A percentile compares a stretch with the other conserved stretches of the same genome.
phyloP scores from a whole-genome alignment of 768 basidiomycete genomes.

The Leccinum subtestaceum region DNA sequence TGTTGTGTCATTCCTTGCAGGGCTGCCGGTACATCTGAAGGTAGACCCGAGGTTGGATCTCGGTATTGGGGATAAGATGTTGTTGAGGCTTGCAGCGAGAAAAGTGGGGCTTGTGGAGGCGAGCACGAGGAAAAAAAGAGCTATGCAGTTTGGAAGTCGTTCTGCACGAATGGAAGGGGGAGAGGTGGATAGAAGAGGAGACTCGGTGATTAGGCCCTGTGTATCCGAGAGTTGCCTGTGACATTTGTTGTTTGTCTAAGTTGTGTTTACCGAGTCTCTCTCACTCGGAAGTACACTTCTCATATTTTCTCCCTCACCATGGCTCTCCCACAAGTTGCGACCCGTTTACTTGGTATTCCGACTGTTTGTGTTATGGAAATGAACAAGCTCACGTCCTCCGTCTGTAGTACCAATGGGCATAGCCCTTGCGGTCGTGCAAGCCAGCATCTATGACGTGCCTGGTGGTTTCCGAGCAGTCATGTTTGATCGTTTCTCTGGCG shows the following conservation, averaged over 20 bases:
- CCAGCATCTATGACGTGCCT: conserved; percentile 73
- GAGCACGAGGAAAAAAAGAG: conserved; percentile 78
- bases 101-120: conserved; percentile 77
- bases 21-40: conserved; percentile 78
- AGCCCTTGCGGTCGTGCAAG: conserved; percentile 42
- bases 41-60: conserved; percentile 68
- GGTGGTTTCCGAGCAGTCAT: conserved; percentile 94
- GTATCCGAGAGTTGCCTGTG: background rate
- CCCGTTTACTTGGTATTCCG: conserved; percentile 47
- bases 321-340: conserved; percentile 50
- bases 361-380: background rate
- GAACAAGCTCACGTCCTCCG: conserved; percentile 10
- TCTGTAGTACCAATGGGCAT: conserved; percentile 37
- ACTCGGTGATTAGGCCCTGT: conserved; percentile 30
- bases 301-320: conserved; percentile 29
- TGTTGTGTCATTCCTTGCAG: conserved; percentile 73
- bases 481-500: conserved; percentile 96
- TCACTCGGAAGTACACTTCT: background rate
- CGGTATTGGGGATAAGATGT: conserved; percentile 88
- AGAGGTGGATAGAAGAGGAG: conserved; percentile 50
- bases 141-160: conserved; percentile 96
- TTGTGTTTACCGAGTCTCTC: conserved; percentile 21
- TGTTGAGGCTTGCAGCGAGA: conserved; percentile 69
- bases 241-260: conserved; percentile 18
- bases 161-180: conserved; percentile 78